phyloP scores from a whole-genome alignment of 148 eudicot genomes.

The Chenopodium album region DNA sequence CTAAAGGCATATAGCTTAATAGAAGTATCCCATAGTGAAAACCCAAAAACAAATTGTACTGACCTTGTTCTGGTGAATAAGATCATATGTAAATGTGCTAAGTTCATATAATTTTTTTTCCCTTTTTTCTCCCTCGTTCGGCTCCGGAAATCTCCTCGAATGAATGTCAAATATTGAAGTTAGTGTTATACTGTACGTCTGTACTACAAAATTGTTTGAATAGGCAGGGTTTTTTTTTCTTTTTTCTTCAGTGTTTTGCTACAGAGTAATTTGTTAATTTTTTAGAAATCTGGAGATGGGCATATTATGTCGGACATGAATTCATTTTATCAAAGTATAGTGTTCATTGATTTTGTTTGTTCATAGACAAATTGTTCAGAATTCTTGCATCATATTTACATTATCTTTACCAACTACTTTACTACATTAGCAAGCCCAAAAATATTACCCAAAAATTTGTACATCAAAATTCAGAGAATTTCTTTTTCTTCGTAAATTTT shows the following conservation, averaged over 20 bases:
- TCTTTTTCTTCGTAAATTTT: too few species aligned
- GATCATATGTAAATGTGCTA: slow-evolving; percentile 23
- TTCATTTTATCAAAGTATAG: slow-evolving; percentile 19
- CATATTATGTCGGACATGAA: slow-evolving; percentile 4
- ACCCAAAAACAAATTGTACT: neutral
- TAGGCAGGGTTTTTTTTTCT: slow-evolving; percentile 7
- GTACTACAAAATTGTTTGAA: slow-evolving; percentile 18
- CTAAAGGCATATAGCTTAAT: neutral
- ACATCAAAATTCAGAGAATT: too few species aligned
- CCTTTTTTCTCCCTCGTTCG: neutral
- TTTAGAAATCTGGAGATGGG: neutral
- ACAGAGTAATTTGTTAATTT: slow-evolving; percentile 13
- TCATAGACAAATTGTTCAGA: neutral
- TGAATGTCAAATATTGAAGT: slow-evolving; percentile 30
- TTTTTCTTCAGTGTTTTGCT: neutral
- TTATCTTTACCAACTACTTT: too few species aligned
- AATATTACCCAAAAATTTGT: too few species aligned
- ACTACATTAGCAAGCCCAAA: too few species aligned
- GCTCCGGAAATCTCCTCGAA: neutral
- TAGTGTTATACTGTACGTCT: slow-evolving; percentile 18
- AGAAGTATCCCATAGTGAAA: slow-evolving; percentile 16
- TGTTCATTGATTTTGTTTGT: neutral
- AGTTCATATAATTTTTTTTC: slow-evolving; percentile 5
- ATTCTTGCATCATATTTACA: neutral
- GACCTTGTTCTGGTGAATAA: slow-evolving; percentile 29